These are phyloP conservation scores for Tilletia walkeri DNA, from an alignment of 1,284 basidiomycete species.

Conservation along the genomic window DNA sequence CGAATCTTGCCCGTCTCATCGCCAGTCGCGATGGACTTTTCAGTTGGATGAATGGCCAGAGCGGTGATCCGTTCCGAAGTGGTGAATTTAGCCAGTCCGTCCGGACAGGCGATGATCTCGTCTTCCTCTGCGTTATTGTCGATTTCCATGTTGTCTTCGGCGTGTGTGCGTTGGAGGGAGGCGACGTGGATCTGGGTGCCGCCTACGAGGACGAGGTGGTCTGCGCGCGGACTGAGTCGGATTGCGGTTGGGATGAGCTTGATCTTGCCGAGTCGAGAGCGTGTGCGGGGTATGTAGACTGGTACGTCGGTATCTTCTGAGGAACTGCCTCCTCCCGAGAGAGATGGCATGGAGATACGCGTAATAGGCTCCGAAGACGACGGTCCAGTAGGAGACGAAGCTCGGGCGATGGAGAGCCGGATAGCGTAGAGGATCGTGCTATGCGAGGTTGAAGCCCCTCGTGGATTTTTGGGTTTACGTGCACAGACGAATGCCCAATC, in stretches of 20 bases:
- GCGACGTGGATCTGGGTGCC: slow-evolving; percentile 15
- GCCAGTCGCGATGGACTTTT: slow-evolving; percentile 92
- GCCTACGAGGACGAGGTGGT: slow-evolving; percentile 5
- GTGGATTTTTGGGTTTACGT: slow-evolving; percentile 57
- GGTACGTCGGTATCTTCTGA: neutral
- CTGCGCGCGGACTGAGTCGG: slow-evolving; percentile 17
- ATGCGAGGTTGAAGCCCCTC: slow-evolving; percentile 21
- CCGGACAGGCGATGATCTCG: neutral
- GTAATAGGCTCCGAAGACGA: no score
- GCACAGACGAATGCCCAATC: slow-evolving; percentile 69
- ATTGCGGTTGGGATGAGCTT: slow-evolving; percentile 67
- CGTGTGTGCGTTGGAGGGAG: neutral
- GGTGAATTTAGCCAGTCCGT: slow-evolving; percentile 19
- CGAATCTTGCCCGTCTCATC: slow-evolving; percentile 80
- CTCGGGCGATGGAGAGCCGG: slow-evolving; percentile 24
- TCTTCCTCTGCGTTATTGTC: neutral
- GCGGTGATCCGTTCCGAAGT: slow-evolving; percentile 67
- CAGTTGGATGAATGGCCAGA: slow-evolving; percentile 80
- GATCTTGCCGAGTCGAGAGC: slow-evolving; percentile 64
- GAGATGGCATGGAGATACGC: no score
- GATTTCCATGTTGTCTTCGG: neutral
- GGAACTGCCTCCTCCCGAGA: no score
- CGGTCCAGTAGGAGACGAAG: no score
- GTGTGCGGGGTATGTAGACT: slow-evolving; percentile 54
- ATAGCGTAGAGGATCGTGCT: slow-evolving; percentile 41